These are phyloP conservation scores for Xylaria sp. DNA, from an alignment of 2,329 filamentous ascomycete species.

Conservation along the genomic window DNA sequence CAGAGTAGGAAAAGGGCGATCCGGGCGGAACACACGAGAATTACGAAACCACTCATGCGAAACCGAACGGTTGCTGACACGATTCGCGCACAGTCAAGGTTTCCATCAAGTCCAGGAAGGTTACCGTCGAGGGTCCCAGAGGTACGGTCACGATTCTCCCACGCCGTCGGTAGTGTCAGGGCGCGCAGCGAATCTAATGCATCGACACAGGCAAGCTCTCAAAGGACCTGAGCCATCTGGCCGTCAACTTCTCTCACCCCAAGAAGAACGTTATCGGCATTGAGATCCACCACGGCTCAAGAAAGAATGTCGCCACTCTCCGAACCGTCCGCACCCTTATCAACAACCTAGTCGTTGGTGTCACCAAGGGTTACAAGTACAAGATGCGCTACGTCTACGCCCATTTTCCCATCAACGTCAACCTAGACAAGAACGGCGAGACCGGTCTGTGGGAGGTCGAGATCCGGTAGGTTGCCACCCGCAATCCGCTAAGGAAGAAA, in stretches of 20 bases:
- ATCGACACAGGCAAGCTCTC: constrained; percentile 80
- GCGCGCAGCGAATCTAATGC: constrained; percentile 45
- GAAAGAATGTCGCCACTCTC: constrained; percentile 98
- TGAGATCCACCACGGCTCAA: constrained; percentile 97
- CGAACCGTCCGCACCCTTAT: constrained; percentile 98
- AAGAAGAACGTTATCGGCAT: constrained; percentile 90
- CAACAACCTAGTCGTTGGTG: constrained; percentile 98
- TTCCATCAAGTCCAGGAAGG: constrained; percentile 93
- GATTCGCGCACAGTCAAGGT: constrained; percentile 81
- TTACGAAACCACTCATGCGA: constrained; percentile 20
- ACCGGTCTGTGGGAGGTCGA: constrained; percentile 90
- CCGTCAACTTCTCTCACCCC: constrained; percentile 93
- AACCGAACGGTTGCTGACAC: constrained; percentile 48
- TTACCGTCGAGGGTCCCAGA: constrained; percentile 97
- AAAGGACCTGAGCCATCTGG: constrained; percentile 96
- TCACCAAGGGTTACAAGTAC: constrained; percentile 99
- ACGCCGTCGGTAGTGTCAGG: constrained; percentile 9
- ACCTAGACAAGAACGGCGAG: constrained; percentile 95
- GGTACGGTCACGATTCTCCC: constrained; percentile 62
- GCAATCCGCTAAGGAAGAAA: constrained; percentile 8
- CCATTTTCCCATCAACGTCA: constrained; percentile 99
- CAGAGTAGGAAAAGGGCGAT: constrained; percentile 1
- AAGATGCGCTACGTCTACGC: constrained; percentile 99
- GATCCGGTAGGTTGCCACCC: constrained; percentile 80
- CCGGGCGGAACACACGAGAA: constrained; percentile 18